Percentiles rank a stretch among this genome's conserved stretches.
phyloP scores from a whole-genome alignment of 129 eudicot genomes.

The carrot (Daucus carota) region DH1_v3.0 NC_030382.2:35926501-35927000 shows the following conservation, averaged over 20 bases:
- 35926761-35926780: neutral
- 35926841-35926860: conserved; percentile 54
- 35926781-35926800: conserved; percentile 17
- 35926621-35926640: too few species aligned
- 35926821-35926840: conserved; percentile 70
- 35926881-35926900: conserved; percentile 38
- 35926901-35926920: conserved; percentile 34
- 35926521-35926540: conserved; percentile 25
- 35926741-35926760: neutral
- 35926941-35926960: neutral
- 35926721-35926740: neutral
- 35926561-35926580: neutral
- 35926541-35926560: neutral
- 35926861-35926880: conserved; percentile 36
- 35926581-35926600: neutral
- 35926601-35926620: neutral
- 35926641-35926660: too few species aligned
- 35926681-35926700: too few species aligned
- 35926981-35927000: too few species aligned
- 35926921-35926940: conserved; percentile 9
- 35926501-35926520: conserved; percentile 19
- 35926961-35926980: neutral
- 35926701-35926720: neutral
- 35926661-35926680: too few species aligned
- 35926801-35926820: conserved; percentile 62